Percentiles rank a stretch among this genome's conserved stretches.
Evolutionary conservation across 1,284 basidiomycete species (phyloP).

Genomic region (Trametes sp.): DNA sequence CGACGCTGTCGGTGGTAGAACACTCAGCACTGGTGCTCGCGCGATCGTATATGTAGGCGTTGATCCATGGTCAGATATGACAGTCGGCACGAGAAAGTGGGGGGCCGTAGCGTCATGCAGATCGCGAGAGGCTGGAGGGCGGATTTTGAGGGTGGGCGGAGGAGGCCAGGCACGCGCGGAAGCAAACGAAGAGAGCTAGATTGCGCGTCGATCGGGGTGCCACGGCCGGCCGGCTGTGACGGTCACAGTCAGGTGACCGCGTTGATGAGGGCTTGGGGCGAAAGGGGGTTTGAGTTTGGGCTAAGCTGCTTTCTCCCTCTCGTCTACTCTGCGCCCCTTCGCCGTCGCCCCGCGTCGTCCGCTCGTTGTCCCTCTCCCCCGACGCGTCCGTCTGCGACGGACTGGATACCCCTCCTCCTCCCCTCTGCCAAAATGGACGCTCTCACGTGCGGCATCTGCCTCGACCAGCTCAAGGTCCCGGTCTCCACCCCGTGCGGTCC

Average conservation of each 20-base stretch:
- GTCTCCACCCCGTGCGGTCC: slow-evolving; percentile 69
- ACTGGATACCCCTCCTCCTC: slow-evolving; percentile 21
- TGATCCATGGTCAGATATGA: too few relatives aligned
- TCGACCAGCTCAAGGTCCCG: slow-evolving; percentile 58
- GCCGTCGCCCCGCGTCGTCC: slow-evolving; percentile 7
- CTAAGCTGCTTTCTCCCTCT: not conserved
- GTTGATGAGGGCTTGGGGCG: not conserved
- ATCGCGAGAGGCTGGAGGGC: too few relatives aligned
- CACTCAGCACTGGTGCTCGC: too few relatives aligned
- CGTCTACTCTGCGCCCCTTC: not conserved
- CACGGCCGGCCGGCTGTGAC: slow-evolving; percentile 5
- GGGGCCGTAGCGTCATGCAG: too few relatives aligned
- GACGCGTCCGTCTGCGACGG: slow-evolving; percentile 26
- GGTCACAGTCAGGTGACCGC: slow-evolving; percentile 21
- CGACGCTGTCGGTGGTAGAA: too few relatives aligned
- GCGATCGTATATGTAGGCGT: too few relatives aligned
- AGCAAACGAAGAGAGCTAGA: not conserved
- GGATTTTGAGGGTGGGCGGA: not conserved
- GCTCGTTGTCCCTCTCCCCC: slow-evolving; percentile 9
- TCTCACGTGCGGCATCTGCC: slow-evolving; percentile 66
- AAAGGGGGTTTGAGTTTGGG: not conserved
- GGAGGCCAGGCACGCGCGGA: not conserved
- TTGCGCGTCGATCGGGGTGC: not conserved
- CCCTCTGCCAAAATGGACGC: slow-evolving; percentile 45
- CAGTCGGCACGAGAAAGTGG: too few relatives aligned